Percentiles rank a stretch among this genome's conserved stretches.
phyloP scores from a whole-genome alignment of 2,329 filamentous ascomycete genomes.

The Magnaporthiopsis rhizophila region DNA sequence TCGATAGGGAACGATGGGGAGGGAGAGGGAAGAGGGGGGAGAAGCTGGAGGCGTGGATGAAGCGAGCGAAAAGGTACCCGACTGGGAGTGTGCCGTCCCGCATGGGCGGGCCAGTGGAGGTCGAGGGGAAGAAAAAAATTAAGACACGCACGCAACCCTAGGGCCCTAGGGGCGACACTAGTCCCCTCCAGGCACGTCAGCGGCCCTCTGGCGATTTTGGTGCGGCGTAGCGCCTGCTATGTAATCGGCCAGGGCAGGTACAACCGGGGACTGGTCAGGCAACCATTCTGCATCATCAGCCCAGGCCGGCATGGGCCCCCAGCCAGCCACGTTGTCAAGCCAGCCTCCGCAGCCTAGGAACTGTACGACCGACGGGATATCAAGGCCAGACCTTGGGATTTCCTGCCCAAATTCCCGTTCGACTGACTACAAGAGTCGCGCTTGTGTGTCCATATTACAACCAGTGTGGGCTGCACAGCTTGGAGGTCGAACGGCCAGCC shows the following conservation, averaged over 20 bases:
- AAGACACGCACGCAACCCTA: neutral
- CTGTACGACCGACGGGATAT: neutral
- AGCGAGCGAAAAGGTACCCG: slow-evolving; percentile 16
- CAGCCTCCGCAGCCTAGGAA: neutral
- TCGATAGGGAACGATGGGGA: slow-evolving; percentile 7
- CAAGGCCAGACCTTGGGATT: neutral
- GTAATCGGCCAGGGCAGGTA: neutral
- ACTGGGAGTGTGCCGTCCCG: slow-evolving; percentile 5
- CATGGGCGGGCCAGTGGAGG: slow-evolving; percentile 9
- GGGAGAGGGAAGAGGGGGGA: slow-evolving; percentile 15
- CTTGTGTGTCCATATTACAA: neutral
- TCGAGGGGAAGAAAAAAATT: slow-evolving; percentile 11
- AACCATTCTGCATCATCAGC: neutral
- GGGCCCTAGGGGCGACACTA: neutral
- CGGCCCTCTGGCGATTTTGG: neutral
- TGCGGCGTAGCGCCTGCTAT: neutral
- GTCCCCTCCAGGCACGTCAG: neutral
- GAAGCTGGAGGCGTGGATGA: slow-evolving; percentile 8
- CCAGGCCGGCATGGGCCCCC: too few species aligned
- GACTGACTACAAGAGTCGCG: neutral
- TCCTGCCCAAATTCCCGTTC: too few species aligned
- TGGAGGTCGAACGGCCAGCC: neutral
- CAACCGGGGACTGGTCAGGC: neutral
- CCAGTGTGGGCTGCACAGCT: neutral
- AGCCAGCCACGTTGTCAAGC: neutral